Evolutionary conservation across 805 yeast genomes (phyloP).

Genomic region (Helenozyma rhizophorensis): DNA sequence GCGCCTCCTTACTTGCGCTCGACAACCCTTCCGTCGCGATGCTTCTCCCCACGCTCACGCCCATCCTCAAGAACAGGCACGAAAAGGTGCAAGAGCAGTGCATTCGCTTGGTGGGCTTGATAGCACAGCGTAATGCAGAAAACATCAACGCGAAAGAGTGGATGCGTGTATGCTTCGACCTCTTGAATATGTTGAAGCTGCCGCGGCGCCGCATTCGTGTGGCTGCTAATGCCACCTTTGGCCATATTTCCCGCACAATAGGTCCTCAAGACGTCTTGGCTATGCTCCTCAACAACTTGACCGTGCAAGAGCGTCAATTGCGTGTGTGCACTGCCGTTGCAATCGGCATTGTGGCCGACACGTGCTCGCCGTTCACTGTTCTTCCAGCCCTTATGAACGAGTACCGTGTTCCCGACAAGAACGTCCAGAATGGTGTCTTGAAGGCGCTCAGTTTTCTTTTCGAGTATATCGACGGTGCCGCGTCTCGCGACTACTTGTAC

Average conservation of each 20-base stretch:
- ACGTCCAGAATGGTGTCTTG: constrained; percentile 92
- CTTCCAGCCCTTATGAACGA: constrained; percentile 95
- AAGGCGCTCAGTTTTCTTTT: constrained; percentile 88
- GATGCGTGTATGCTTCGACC: constrained; percentile 93
- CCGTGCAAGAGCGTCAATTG: constrained; percentile 92
- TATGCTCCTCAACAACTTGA: constrained; percentile 74
- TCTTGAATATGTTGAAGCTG: constrained; percentile 83
- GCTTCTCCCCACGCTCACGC: constrained; percentile 82
- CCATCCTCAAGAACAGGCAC: constrained; percentile 83
- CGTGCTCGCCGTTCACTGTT: constrained; percentile 89
- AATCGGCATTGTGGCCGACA: constrained; percentile 91
- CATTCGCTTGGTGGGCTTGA: constrained; percentile 72
- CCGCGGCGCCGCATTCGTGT: constrained; percentile 70
- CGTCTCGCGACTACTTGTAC: constrained; percentile 76
- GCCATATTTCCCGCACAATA: constrained; percentile 82
- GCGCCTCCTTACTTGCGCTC: constrained; percentile 49
- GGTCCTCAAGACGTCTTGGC: constrained; percentile 95
- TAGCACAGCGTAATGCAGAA: constrained; percentile 78
- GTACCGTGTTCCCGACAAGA: constrained; percentile 84
- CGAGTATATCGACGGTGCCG: constrained; percentile 78
- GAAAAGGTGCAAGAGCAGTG: constrained; percentile 87
- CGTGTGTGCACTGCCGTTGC: constrained; percentile 98
- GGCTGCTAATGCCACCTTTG: constrained; percentile 88
- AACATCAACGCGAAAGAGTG: constrained; percentile 88
- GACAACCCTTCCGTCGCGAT: constrained; percentile 72